Percentiles rank a stretch among this genome's conserved stretches.
Conservation (phyloP, 1,139 yeast genomes). For the Meyerozyma athensensis region DNA sequence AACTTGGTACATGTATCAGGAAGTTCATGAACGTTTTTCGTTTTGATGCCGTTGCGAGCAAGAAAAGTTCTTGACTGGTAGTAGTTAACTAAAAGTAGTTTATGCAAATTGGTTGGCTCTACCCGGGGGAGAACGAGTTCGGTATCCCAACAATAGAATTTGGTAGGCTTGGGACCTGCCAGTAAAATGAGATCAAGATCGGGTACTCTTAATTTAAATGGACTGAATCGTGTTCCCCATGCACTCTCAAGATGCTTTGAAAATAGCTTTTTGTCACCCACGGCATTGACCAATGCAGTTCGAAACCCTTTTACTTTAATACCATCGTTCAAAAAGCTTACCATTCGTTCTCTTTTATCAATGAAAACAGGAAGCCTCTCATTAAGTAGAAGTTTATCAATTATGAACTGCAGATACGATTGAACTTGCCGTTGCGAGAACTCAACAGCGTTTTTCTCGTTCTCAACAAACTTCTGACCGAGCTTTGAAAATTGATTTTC, state of each 20-base stretch:
- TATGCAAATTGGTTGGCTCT: constrained; percentile 8
- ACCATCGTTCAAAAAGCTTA: neutral
- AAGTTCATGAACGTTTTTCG: constrained; percentile 7
- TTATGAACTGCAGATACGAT: neutral
- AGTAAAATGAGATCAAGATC: neutral
- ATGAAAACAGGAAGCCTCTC: neutral
- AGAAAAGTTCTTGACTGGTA: constrained; percentile 15
- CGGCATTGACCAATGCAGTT: neutral
- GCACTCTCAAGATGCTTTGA: neutral
- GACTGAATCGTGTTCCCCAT: neutral
- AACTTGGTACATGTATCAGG: constrained; percentile 13
- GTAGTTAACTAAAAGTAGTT: constrained; percentile 14
- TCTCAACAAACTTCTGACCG: neutral
- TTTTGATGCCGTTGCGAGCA: constrained; percentile 5
- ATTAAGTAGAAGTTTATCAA: neutral
- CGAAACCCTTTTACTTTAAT: neutral
- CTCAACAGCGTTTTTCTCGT: no score
- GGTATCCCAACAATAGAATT: neutral
- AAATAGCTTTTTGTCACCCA: neutral
- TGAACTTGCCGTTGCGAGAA: neutral
- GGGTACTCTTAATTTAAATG: neutral
- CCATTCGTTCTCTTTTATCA: neutral
- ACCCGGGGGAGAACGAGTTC: neutral
- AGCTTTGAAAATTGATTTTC: neutral
- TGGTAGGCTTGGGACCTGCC: neutral